Evolutionary conservation across 805 yeast genomes (phyloP).

Genomic region (Nakazawaea ernobii): DNA sequence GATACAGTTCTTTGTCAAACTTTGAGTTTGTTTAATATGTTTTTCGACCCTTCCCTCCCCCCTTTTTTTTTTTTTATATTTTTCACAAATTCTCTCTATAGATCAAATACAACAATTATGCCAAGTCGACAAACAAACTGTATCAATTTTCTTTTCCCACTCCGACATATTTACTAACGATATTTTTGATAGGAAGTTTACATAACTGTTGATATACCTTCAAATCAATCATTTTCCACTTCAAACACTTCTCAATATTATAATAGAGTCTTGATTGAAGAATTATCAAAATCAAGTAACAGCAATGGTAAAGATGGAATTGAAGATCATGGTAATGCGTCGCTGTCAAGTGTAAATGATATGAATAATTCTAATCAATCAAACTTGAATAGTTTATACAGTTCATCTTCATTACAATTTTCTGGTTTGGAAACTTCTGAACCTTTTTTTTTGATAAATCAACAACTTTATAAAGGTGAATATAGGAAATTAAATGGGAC

Average conservation of each 20-base stretch:
- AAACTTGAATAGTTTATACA: constrained; percentile 1
- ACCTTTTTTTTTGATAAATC: constrained; percentile 56
- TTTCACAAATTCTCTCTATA: not conserved
- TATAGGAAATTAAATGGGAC: constrained; percentile 83
- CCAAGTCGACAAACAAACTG: too few species aligned
- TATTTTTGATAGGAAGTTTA: constrained; percentile 30
- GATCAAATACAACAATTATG: not conserved
- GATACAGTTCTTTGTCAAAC: too few species aligned
- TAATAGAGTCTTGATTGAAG: constrained; percentile 1
- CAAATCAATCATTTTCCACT: not conserved
- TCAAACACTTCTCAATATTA: constrained; percentile 1
- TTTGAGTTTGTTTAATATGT: too few species aligned
- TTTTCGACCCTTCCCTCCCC: too few species aligned
- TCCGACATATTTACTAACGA: not conserved
- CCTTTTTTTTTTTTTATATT: too few species aligned
- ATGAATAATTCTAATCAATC: not conserved
- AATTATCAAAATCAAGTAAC: constrained; percentile 3
- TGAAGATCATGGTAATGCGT: not conserved
- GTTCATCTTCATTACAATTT: constrained; percentile 32
- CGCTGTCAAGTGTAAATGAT: not conserved
- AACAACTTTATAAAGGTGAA: constrained; percentile 58
- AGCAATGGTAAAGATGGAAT: not conserved
- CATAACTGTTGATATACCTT: constrained; percentile 48
- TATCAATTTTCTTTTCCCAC: too few species aligned
- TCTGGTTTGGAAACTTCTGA: constrained; percentile 49